These are phyloP conservation scores for Citrus australasica DNA, from an alignment of 345 rosid genomes.

Conservation along the genomic window DNA sequence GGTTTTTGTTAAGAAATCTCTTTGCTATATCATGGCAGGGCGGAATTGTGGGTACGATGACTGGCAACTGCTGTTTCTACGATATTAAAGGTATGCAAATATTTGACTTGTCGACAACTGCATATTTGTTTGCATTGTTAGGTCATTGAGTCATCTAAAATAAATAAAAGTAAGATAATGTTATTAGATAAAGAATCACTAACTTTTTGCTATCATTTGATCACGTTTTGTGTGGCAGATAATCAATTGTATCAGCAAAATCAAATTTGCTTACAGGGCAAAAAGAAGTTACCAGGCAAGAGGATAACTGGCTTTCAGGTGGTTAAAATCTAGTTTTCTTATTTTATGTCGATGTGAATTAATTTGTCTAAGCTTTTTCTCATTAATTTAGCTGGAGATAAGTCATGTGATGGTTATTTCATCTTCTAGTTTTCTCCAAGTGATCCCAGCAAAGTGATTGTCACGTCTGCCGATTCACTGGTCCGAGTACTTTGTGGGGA, in stretches of 20 bases:
- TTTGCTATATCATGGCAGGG: slow-evolving; percentile 36
- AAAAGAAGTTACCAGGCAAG: slow-evolving; percentile 63
- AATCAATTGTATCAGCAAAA: slow-evolving; percentile 43
- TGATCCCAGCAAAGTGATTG: slow-evolving; percentile 59
- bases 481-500: slow-evolving; percentile 44
- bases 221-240: slow-evolving; percentile 34
- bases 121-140: background rate
- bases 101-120: slow-evolving; percentile 1
- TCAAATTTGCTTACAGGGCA: slow-evolving; percentile 55
- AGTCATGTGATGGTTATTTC: slow-evolving; percentile 9
- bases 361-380: background rate
- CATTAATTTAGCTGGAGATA: background rate
- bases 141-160: background rate
- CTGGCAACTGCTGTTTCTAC: slow-evolving; percentile 63
- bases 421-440: slow-evolving; percentile 50
- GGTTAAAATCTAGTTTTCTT: background rate
- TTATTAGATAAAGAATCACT: background rate
- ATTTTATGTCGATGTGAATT: background rate
- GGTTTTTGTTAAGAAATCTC: slow-evolving; percentile 4
- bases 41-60: slow-evolving; percentile 66
- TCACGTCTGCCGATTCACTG: slow-evolving; percentile 74
- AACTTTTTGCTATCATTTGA: background rate
- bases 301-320: slow-evolving; percentile 79
- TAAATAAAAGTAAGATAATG: background rate
- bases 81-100: slow-evolving; percentile 45